These are phyloP conservation scores for Mycena pura DNA, from an alignment of 768 basidiomycete species.

Conservation along the genomic window DNA sequence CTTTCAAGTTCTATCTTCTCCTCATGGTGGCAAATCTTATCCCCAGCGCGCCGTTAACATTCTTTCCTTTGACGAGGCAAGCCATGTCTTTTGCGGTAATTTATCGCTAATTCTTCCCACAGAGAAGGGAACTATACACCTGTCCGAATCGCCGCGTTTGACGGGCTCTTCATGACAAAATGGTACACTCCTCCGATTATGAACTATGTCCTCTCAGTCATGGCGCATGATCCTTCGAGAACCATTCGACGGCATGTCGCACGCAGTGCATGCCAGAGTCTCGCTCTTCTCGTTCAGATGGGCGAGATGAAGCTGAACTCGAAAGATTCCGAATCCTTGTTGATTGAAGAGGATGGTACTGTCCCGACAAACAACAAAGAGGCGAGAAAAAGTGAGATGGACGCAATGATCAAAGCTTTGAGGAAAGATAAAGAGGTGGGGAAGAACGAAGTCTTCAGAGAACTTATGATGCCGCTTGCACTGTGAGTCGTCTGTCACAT, in stretches of 20 bases:
- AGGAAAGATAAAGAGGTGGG: slow-evolving; percentile 88
- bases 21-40: slow-evolving; percentile 79
- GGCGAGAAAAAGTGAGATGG: slow-evolving; percentile 82
- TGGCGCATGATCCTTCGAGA: slow-evolving; percentile 85
- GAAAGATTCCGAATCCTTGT: slow-evolving; percentile 77
- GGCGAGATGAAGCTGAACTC: slow-evolving; percentile 84
- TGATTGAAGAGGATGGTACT: slow-evolving; percentile 88
- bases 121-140: slow-evolving; percentile 95
- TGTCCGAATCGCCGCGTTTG: slow-evolving; percentile 92
- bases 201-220: slow-evolving; percentile 86
- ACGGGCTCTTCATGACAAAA: slow-evolving; percentile 88
- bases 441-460: slow-evolving; percentile 78
- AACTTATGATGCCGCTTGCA: slow-evolving; percentile 81
- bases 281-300: slow-evolving; percentile 85
- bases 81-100: slow-evolving; percentile 34
- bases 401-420: slow-evolving; percentile 84
- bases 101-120: slow-evolving; percentile 19
- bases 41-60: slow-evolving; percentile 76
- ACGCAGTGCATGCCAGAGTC: slow-evolving; percentile 81
- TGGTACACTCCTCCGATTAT: slow-evolving; percentile 87
- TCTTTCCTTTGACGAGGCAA: slow-evolving; percentile 90
- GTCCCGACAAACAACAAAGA: slow-evolving; percentile 74
- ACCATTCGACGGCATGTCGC: slow-evolving; percentile 88
- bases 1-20: slow-evolving; percentile 75
- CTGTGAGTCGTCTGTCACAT: slow-evolving; percentile 58